Base-by-base conservation (phyloP, 495 filamentous ascomycete genomes). In the Annulohypoxylon bovei region DNA sequence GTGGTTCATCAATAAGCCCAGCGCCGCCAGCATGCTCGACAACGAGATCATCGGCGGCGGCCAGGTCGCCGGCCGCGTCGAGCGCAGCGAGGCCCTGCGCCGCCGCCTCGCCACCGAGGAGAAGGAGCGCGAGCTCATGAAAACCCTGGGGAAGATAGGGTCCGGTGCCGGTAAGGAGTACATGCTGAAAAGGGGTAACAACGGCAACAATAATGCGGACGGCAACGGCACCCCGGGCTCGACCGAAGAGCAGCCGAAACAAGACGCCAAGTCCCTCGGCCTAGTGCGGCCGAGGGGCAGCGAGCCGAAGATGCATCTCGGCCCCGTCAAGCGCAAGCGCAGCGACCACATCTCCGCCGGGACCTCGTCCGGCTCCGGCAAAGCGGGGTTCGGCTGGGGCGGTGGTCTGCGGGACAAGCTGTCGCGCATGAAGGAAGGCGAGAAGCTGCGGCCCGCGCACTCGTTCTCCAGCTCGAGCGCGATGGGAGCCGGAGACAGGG, bases 101-200 rank as follows among this genome's bases (percentile, higher is more conserved):
- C 87, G 90, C 44, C 87, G 89, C 4, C 84, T 95, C 1, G 89
- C 85, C 9, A 88, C 88, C 20, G 85, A 90, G 57, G 89, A 97
- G 74, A 90, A 89, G 65, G 95, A 99, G 77, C 84, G 89, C 6
- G 92, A 97, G 49, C 88, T 98, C 52, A 90, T 90, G 23, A 87
- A 88, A 71, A 89, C 86, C 65, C 85, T 99, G 4, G 83, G 85
- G 1, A 72, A 81, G 37, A 72, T 86, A 12, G 90, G 91, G 0
- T 87, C 84, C 54, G 90, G 90, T 11, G 84, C 91, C 0, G 94
- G 92, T 2, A 88, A 86, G 44, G 91, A 95, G 57, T 97, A 97
- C 80, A 87, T 95, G 79, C 82, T 85, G 23, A 62, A 47, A 40
- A 14, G 37, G 8, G 53, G 67, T 12, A 47, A n/a, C 18, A 22